These are phyloP conservation scores for Colletotrichum plurivorum DNA, from an alignment of 2,329 filamentous ascomycete genomes.

Conservation along the genomic window DNA sequence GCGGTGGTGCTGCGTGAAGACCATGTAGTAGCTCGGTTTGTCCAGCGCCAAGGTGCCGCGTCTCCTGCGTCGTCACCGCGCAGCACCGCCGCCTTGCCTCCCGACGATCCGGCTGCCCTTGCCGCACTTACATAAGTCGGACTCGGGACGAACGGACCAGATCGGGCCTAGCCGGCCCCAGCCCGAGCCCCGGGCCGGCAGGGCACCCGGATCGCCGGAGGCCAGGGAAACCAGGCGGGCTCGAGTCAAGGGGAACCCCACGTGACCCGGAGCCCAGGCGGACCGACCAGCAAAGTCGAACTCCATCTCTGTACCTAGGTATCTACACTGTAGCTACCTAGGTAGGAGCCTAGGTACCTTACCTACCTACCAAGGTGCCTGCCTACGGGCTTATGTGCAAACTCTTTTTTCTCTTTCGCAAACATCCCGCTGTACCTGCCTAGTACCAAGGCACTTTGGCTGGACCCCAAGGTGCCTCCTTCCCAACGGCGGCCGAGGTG, in stretches of 20 bases:
- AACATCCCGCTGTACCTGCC: not conserved
- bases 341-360: too few relatives aligned
- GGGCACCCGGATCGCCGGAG: constrained; percentile 1
- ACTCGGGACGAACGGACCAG: constrained; percentile 14
- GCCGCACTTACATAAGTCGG: not conserved
- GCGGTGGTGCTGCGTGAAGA: too few relatives aligned
- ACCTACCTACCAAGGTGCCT: too few relatives aligned
- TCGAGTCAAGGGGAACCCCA: constrained; percentile 16
- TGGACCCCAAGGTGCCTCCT: not conserved
- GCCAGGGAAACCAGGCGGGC: constrained; percentile 15
- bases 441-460: constrained; percentile 4
- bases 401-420: not conserved
- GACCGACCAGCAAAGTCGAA: not conserved
- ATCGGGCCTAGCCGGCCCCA: constrained; percentile 2
- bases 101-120: not conserved
- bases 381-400: too few relatives aligned
- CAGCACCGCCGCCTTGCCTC: too few relatives aligned
- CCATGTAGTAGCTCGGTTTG: too few relatives aligned
- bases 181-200: constrained; percentile 16
- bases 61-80: too few relatives aligned
- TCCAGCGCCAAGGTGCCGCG: too few relatives aligned
- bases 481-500: not conserved
- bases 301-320: not conserved
- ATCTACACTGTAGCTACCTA: not conserved
- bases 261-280: constrained; percentile 8